A percentile compares a stretch with the other conserved stretches of the same genome.
phyloP scores from a whole-genome alignment of 495 filamentous ascomycete species.

The Aspergillus incahuasiensis region DNA sequence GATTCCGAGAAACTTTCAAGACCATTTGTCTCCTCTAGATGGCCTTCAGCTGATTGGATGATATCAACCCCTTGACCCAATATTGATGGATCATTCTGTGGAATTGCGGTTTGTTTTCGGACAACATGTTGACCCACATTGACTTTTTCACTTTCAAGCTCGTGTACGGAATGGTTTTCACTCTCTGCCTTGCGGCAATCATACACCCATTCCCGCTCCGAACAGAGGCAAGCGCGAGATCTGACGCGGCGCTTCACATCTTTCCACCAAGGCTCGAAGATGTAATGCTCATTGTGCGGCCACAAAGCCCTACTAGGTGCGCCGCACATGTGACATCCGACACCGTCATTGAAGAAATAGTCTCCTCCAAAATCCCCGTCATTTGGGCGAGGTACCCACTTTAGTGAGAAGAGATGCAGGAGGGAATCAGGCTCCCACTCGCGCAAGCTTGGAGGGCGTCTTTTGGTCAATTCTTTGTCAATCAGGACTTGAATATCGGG shows the following conservation, averaged over 20 bases:
- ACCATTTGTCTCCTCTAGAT: no score
- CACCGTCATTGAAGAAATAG: no score
- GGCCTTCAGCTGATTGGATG: no score
- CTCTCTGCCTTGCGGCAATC: not conserved
- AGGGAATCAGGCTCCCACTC: not conserved
- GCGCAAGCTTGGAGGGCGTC: not conserved
- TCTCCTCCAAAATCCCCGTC: not conserved
- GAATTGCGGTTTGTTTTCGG: no score
- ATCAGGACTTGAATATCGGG: not conserved
- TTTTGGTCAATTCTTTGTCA: not conserved
- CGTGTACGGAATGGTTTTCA: no score
- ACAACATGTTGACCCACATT: no score
- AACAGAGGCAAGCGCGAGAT: not conserved
- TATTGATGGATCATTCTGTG: no score
- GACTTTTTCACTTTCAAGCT: not conserved
- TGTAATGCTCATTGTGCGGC: not conserved
- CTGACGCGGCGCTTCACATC: not conserved
- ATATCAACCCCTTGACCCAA: no score
- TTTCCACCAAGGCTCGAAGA: slow-evolving; percentile 2
- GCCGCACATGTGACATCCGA: no score
- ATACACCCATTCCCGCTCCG: not conserved
- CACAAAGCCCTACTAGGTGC: not conserved
- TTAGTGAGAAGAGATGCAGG: not conserved
- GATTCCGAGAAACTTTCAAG: no score
- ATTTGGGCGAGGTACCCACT: no score